A percentile compares a stretch with the other conserved stretches of the same genome.
phyloP scores from a whole-genome alignment of 2,329 filamentous ascomycete genomes.

The Monosporascus sp. region DNA sequence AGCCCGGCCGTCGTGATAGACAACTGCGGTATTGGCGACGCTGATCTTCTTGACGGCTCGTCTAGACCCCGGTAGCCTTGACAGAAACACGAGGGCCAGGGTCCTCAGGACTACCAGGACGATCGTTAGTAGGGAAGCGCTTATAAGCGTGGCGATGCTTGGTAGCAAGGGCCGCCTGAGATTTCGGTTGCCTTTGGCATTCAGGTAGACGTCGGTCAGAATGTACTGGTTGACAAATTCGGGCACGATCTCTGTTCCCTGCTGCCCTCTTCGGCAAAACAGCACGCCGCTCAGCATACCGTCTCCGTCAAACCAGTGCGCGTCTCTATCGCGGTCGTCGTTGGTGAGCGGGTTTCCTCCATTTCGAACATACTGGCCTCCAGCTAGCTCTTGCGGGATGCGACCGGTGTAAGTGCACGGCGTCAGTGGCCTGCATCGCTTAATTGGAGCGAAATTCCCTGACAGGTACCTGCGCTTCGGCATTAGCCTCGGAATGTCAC shows the following conservation, averaged over 20 bases:
- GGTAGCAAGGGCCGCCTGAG: constrained; percentile 56
- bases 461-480: constrained; percentile 45
- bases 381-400: constrained; percentile 60
- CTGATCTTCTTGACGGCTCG: constrained; percentile 61
- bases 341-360: constrained; percentile 64
- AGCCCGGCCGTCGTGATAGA: constrained; percentile 64
- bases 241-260: constrained; percentile 41
- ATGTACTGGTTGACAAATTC: constrained; percentile 67
- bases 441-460: constrained; percentile 66
- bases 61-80: constrained; percentile 49
- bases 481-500: constrained; percentile 1
- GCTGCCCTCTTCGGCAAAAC: constrained; percentile 41
- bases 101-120: constrained; percentile 50
- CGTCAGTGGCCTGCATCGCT: constrained; percentile 48
- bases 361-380: constrained; percentile 68
- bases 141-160: constrained; percentile 62
- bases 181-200: constrained; percentile 39
- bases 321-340: constrained; percentile 53
- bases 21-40: constrained; percentile 61
- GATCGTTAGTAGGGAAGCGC: constrained; percentile 47
- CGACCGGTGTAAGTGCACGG: constrained; percentile 51
- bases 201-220: constrained; percentile 60
- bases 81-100: constrained; percentile 52
- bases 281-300: constrained; percentile 67
- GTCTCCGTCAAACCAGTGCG: constrained; percentile 72